Conservation (phyloP, 2,329 filamentous ascomycete species). For the Paecilomyces formosus region DNA sequence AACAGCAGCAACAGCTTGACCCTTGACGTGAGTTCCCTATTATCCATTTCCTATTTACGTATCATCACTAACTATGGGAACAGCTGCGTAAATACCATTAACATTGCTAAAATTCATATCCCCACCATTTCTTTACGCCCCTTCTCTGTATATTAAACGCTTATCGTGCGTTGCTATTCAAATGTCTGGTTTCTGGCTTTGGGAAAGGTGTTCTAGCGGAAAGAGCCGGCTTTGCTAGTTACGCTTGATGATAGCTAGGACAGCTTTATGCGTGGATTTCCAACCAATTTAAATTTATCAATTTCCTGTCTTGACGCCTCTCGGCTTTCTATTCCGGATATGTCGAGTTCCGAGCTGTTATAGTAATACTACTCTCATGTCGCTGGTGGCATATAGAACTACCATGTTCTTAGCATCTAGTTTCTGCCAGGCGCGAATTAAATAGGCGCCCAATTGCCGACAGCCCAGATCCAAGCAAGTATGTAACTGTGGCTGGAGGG, state of each 20-base stretch:
- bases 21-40: conserved; percentile 69
- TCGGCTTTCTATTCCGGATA: not conserved
- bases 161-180: not conserved
- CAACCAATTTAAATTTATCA: not conserved
- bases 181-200: not conserved
- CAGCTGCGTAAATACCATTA: conserved; percentile 31
- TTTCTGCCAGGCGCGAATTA: not conserved
- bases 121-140: conserved; percentile 6
- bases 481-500: no score
- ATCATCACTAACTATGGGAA: conserved; percentile 5
- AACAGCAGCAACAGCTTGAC: conserved; percentile 90
- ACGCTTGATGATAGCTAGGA: not conserved
- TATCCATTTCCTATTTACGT: not conserved
- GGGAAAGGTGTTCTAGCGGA: not conserved
- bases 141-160: conserved; percentile 15
- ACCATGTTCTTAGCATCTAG: not conserved
- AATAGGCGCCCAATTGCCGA: not conserved
- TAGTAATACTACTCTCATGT: no score
- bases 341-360: no score
- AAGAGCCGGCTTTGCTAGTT: not conserved
- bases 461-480: no score
- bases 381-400: no score
- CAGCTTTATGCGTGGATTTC: not conserved
- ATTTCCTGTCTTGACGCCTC: not conserved
- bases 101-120: conserved; percentile 3